Conservation (phyloP, 2,329 filamentous ascomycete species). For the Pleurostoma richardsiae region DNA sequence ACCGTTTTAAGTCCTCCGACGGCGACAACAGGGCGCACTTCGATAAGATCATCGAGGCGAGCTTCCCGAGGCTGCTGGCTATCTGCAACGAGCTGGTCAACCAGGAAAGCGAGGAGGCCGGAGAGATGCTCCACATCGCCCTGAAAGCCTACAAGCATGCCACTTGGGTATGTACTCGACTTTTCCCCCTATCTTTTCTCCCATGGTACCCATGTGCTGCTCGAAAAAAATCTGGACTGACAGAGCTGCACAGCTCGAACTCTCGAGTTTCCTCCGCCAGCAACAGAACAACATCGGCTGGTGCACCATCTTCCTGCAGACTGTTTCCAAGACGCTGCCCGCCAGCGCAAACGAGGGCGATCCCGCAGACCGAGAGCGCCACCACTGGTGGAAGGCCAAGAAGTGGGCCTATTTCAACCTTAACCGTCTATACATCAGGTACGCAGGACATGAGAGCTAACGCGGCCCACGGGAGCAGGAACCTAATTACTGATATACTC, state of each 20-base stretch:
- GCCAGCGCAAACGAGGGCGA: slow-evolving; percentile 72
- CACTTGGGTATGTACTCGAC: slow-evolving; percentile 69
- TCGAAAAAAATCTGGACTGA: slow-evolving; percentile 2
- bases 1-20: slow-evolving; percentile 81
- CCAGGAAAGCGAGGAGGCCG: slow-evolving; percentile 89
- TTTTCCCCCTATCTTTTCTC: slow-evolving; percentile 5
- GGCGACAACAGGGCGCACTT: slow-evolving; percentile 77
- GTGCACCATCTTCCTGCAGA: slow-evolving; percentile 91
- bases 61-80: slow-evolving; percentile 79
- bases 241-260: slow-evolving; percentile 62
- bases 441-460: slow-evolving; percentile 16
- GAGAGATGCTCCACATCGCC: slow-evolving; percentile 92
- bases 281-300: slow-evolving; percentile 85
- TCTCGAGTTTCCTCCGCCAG: slow-evolving; percentile 71
- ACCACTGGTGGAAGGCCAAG: slow-evolving; percentile 99
- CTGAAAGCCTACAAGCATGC: slow-evolving; percentile 98
- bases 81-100: slow-evolving; percentile 87
- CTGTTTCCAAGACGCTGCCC: slow-evolving; percentile 81
- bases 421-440: slow-evolving; percentile 92
- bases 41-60: slow-evolving; percentile 86
- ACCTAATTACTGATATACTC: slow-evolving; percentile 25
- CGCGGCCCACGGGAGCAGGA: not conserved
- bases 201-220: not conserved
- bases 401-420: slow-evolving; percentile 99
- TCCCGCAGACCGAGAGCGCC: slow-evolving; percentile 78